These are phyloP conservation scores for Leucosporidium yakuticum DNA, from an alignment of 768 basidiomycete species.

Conservation along the genomic window DNA sequence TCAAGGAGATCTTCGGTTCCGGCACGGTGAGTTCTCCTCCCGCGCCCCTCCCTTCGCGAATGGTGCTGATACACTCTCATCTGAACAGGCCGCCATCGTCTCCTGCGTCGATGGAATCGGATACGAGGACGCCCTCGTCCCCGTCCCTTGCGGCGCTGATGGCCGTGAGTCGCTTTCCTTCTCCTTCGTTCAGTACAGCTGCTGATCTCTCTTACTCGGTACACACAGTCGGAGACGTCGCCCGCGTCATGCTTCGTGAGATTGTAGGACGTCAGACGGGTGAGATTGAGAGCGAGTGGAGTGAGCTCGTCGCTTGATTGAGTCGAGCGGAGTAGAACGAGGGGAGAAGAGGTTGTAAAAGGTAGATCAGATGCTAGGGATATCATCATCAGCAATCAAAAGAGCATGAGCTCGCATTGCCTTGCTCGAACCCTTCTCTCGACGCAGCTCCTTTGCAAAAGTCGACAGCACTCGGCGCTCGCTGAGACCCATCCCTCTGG, in stretches of 20 bases:
- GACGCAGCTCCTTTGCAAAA: too few species aligned
- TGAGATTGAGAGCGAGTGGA: constrained; percentile 17
- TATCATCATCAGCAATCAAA: too few species aligned
- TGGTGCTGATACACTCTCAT: not conserved
- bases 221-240: constrained; percentile 51
- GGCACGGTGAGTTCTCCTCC: constrained; percentile 50
- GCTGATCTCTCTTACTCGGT: too few species aligned
- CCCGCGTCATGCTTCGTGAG: constrained; percentile 61
- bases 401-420: too few species aligned
- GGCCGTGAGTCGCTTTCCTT: not conserved
- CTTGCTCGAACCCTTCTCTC: too few species aligned
- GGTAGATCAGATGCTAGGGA: too few species aligned
- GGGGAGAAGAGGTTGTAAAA: too few species aligned
- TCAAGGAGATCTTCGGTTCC: constrained; percentile 77
- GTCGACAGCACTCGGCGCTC: too few species aligned
- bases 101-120: constrained; percentile 68
- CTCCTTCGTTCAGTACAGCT: too few species aligned
- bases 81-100: constrained; percentile 58
- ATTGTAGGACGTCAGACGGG: constrained; percentile 60
- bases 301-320: not conserved
- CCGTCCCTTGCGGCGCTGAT: constrained; percentile 25
- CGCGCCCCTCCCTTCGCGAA: constrained; percentile 43
- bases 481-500: too few species aligned
- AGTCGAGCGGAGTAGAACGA: not conserved
- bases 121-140: constrained; percentile 57